Conservation (phyloP, 305 asterid species). For the Rubia balearica region DNA sequence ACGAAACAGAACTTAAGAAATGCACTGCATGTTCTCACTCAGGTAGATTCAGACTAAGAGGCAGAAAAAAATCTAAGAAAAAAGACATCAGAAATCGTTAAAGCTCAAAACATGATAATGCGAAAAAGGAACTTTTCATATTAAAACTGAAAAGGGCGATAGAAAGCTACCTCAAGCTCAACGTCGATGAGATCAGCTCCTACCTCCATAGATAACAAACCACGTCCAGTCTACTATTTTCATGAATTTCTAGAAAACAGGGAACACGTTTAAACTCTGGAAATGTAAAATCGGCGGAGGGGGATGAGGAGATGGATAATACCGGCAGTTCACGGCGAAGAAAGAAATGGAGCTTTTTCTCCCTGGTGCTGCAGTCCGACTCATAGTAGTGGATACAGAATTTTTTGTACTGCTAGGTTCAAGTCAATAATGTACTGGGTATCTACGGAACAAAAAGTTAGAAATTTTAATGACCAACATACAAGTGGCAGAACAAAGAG, state of each 20-base stretch:
- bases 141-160: slow-evolving; percentile 1
- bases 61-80: background rate
- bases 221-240: slow-evolving; percentile 65
- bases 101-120: background rate
- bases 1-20: background rate
- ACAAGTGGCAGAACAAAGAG: too few relatives aligned
- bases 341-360: too few relatives aligned
- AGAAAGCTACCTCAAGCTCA: slow-evolving; percentile 69
- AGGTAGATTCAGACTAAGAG: background rate
- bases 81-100: background rate
- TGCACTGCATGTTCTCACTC: background rate
- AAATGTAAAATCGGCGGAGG: too few relatives aligned
- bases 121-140: background rate
- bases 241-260: slow-evolving; percentile 20
- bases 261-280: too few relatives aligned
- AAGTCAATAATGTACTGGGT: too few relatives aligned
- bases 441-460: too few relatives aligned
- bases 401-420: too few relatives aligned
- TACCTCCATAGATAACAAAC: slow-evolving; percentile 74
- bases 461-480: too few relatives aligned
- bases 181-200: slow-evolving; percentile 98
- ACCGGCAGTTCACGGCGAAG: too few relatives aligned
- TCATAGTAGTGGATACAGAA: too few relatives aligned
- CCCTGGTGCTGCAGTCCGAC: too few relatives aligned
- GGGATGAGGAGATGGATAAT: too few relatives aligned